These are phyloP conservation scores for Blastocystis sp. DNA, from an alignment of 352 stramenopile species.

Conservation along the genomic window DNA sequence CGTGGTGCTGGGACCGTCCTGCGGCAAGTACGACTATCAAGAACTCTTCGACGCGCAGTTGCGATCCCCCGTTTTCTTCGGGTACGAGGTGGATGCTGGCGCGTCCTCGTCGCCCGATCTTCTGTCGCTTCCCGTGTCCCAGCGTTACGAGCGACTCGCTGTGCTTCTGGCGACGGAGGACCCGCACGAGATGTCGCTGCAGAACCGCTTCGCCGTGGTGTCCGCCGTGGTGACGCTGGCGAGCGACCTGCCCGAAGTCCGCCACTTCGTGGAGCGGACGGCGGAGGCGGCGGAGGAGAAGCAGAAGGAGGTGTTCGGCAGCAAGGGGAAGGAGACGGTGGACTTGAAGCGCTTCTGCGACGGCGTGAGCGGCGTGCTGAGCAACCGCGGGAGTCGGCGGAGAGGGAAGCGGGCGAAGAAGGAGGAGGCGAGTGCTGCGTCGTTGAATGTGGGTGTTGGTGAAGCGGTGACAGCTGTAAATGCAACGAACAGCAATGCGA, in stretches of 20 bases:
- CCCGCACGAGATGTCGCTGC: neutral
- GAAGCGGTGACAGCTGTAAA: no score
- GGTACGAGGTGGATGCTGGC: neutral
- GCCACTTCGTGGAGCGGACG: neutral
- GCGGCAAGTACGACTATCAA: neutral
- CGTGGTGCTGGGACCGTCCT: neutral
- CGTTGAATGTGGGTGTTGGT: neutral
- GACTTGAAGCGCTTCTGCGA: neutral
- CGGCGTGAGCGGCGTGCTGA: neutral
- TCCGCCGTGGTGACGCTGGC: neutral
- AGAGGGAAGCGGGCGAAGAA: neutral
- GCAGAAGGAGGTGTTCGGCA: neutral
- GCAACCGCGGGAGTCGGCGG: neutral
- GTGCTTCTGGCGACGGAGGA: neutral
- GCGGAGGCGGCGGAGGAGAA: neutral
- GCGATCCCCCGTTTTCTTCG: constrained; percentile 24
- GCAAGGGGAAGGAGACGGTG: neutral
- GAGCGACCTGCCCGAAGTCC: neutral
- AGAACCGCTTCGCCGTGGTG: neutral
- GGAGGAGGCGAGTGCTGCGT: neutral
- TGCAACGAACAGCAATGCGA: neutral
- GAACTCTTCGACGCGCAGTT: neutral
- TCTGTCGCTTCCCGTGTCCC: neutral
- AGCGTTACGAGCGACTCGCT: neutral
- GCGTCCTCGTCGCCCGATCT: neutral